A percentile compares a stretch with the other conserved stretches of the same genome.
Evolutionary conservation across 441 rosid genomes (phyloP).

Genomic region (Syzygium malaccense): DNA sequence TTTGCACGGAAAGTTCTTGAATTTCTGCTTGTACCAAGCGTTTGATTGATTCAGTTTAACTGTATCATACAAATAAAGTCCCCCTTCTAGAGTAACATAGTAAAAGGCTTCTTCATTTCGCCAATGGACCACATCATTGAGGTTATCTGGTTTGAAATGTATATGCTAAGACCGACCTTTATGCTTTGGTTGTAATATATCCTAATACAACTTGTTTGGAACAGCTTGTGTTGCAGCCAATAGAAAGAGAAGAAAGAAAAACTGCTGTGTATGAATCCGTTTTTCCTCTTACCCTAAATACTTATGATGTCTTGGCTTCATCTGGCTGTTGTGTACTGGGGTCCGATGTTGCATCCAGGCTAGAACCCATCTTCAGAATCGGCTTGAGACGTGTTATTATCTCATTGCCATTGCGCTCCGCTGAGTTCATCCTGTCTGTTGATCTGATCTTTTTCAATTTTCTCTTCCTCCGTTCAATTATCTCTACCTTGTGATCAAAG

Average conservation of each 20-base stretch:
- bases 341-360: conserved; percentile 4
- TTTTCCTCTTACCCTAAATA: neutral
- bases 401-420: conserved; percentile 18
- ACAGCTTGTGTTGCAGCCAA: neutral
- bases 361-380: conserved; percentile 38
- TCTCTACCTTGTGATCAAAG: conserved; percentile 39
- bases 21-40: neutral
- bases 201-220: neutral
- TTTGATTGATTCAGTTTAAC: neutral
- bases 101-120: neutral
- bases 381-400: conserved; percentile 30
- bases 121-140: neutral
- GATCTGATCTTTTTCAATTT: conserved; percentile 13
- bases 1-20: neutral
- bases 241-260: neutral
- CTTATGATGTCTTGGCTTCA: neutral
- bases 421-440: conserved; percentile 9
- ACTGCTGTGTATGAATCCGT: neutral
- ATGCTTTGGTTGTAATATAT: neutral
- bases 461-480: conserved; percentile 19
- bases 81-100: neutral
- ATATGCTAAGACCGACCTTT: neutral
- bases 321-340: neutral
- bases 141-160: neutral
- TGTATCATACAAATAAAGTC: neutral